Evolutionary conservation across 2,329 filamentous ascomycete species (phyloP).

Genomic region (Nigrospora sphaerica): DNA sequence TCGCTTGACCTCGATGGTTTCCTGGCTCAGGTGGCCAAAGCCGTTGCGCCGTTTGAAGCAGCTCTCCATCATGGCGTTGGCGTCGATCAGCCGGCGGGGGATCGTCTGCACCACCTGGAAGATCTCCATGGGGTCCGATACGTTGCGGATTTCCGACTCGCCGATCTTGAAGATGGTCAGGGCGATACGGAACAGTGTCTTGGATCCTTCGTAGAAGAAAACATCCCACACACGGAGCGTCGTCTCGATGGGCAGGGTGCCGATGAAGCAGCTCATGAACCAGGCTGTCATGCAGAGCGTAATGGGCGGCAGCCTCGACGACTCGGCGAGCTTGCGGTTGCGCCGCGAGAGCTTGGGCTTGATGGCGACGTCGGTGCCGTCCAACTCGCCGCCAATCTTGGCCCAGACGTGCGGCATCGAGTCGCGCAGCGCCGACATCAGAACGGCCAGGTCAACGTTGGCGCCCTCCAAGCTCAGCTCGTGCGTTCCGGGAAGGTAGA

Average conservation of each 20-base stretch:
- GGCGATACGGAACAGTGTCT: constrained; percentile 87
- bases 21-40: constrained; percentile 75
- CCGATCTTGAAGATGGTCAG: constrained; percentile 86
- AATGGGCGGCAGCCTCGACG: constrained; percentile 70
- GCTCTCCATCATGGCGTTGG: constrained; percentile 73
- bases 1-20: constrained; percentile 70
- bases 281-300: constrained; percentile 89
- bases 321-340: constrained; percentile 29
- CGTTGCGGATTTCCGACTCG: constrained; percentile 70
- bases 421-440: constrained; percentile 82
- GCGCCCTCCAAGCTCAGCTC: constrained; percentile 84
- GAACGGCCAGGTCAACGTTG: constrained; percentile 87
- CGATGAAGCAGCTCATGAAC: constrained; percentile 98
- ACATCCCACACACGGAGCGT: constrained; percentile 91
- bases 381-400: constrained; percentile 76
- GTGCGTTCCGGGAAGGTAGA: constrained; percentile 86
- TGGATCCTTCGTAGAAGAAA: constrained; percentile 92
- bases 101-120: constrained; percentile 90
- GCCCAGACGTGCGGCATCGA: constrained; percentile 77
- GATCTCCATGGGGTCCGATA: constrained; percentile 87
- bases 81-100: constrained; percentile 73
- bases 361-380: constrained; percentile 30
- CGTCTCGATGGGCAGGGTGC: constrained; percentile 84
- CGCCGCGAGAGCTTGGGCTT: constrained; percentile 31
- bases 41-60: constrained; percentile 76